Evolutionary conservation across 2,329 filamentous ascomycete genomes (phyloP).

Genomic region (Monilinia laxa): DNA sequence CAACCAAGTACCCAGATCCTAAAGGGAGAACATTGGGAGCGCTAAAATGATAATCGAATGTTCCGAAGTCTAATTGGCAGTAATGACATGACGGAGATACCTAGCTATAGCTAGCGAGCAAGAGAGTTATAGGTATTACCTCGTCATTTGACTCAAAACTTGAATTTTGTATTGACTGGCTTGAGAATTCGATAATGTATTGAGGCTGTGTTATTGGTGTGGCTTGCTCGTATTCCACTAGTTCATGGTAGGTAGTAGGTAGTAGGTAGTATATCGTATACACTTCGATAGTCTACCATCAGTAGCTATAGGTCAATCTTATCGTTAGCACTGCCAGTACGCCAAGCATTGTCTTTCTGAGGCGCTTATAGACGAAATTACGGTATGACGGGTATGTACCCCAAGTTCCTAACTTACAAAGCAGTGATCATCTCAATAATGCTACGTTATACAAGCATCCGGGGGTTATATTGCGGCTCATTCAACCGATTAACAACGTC

Average conservation of each 20-base stretch:
- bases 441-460: neutral
- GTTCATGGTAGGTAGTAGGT: too few relatives aligned
- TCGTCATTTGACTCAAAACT: constrained; percentile 2
- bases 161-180: neutral
- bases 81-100: neutral
- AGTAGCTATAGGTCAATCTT: neutral
- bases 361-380: neutral
- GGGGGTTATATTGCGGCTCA: neutral
- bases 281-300: neutral
- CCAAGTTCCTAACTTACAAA: neutral
- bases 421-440: neutral
- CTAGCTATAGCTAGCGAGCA: neutral
- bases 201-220: constrained; percentile 7
- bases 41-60: neutral
- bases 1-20: neutral
- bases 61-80: neutral
- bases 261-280: neutral
- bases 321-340: neutral
- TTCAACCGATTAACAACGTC: neutral
- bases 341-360: neutral
- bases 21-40: neutral
- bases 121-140: neutral
- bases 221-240: neutral
- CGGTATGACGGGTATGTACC: neutral
- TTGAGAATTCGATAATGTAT: constrained; percentile 1